Evolutionary conservation across 257 asterid genomes (phyloP).

Genomic region (Solanum peruvianum): DNA sequence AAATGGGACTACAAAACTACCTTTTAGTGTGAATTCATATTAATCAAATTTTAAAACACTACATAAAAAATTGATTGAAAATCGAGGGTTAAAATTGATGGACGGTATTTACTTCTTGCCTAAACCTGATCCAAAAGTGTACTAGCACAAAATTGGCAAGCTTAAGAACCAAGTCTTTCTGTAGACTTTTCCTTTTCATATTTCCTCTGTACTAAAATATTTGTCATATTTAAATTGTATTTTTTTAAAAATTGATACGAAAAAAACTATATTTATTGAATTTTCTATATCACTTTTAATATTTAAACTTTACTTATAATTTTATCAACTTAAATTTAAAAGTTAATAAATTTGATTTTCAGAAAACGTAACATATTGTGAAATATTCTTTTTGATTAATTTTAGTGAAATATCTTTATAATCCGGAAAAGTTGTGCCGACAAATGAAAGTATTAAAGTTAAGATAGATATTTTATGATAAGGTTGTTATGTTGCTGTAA

Average conservation of each 20-base stretch:
- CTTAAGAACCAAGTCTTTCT: not conserved
- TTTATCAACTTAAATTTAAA: too few species aligned
- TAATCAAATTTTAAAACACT: not conserved
- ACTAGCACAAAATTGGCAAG: not conserved
- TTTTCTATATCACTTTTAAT: too few species aligned
- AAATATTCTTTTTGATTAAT: not conserved
- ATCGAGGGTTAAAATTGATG: not conserved
- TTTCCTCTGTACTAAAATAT: too few species aligned
- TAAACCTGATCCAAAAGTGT: not conserved
- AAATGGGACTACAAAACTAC: rapidly evolving
- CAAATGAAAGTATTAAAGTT: not conserved
- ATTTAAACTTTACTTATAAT: too few species aligned
- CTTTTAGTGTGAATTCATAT: not conserved
- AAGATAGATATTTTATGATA: not conserved
- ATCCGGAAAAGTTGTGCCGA: not conserved
- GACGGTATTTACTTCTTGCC: not conserved
- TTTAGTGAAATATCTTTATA: not conserved
- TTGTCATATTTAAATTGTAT: too few species aligned
- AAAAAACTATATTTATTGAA: too few species aligned
- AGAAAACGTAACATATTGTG: not conserved
- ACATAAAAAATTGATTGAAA: too few species aligned
- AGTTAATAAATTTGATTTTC: too few species aligned
- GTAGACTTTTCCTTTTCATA: not conserved
- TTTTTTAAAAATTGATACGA: too few species aligned
- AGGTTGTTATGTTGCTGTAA: not conserved